phyloP scores from a whole-genome alignment of 768 basidiomycete species.

The Dentipellis fragilis region DNA sequence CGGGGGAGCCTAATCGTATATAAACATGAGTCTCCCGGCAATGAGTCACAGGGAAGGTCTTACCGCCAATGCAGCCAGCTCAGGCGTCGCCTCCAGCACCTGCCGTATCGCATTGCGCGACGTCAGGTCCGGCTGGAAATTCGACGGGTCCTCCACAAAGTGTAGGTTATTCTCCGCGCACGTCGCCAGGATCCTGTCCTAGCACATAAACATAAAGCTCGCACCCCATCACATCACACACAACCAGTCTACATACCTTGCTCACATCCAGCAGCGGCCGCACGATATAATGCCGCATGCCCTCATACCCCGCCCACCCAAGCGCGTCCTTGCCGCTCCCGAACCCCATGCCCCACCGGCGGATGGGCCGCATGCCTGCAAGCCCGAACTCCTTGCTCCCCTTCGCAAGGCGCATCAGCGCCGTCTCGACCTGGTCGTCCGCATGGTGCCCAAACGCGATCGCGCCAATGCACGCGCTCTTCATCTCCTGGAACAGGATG shows the following conservation, averaged over 20 bases:
- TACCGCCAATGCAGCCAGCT: constrained; percentile 2
- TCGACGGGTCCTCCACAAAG: constrained; percentile 61
- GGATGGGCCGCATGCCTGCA: constrained; percentile 54
- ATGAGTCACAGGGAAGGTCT: too few relatives aligned
- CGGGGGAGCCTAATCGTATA: too few relatives aligned
- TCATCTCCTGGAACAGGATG: constrained; percentile 40
- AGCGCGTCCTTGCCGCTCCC: constrained; percentile 20
- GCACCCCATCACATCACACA: neutral
- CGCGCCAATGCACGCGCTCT: constrained; percentile 22
- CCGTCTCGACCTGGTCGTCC: constrained; percentile 80
- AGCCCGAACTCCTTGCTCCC: constrained; percentile 49
- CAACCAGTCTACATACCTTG: constrained; percentile 39
- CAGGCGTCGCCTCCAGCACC: constrained; percentile 20
- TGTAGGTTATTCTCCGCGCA: constrained; percentile 51
- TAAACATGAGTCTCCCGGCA: too few relatives aligned
- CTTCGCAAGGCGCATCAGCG: constrained; percentile 55
- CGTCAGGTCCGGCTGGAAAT: constrained; percentile 65
- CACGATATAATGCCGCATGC: constrained; percentile 60
- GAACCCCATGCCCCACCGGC: constrained; percentile 75
- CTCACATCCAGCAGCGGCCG: constrained; percentile 58
- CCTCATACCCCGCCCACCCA: constrained; percentile 37
- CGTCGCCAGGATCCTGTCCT: constrained; percentile 78
- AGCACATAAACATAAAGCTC: neutral
- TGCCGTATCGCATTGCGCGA: constrained; percentile 66
- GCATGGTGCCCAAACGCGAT: constrained; percentile 69